Conservation (phyloP, 2,329 filamentous ascomycete species). For the Blastomyces emzantsi region DNA sequence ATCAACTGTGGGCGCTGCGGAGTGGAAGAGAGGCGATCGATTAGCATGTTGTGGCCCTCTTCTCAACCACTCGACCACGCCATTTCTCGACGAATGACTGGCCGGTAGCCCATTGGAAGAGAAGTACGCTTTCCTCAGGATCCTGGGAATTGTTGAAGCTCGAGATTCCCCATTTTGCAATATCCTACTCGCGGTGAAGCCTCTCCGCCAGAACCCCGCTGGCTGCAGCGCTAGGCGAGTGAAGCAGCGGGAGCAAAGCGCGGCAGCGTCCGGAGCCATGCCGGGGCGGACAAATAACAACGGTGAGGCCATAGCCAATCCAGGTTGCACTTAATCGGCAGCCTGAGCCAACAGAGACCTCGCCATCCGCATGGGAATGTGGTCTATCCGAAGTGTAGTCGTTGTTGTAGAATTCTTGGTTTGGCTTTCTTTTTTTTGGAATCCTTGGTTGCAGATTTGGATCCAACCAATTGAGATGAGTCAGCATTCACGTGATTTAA, state of each 20-base stretch:
- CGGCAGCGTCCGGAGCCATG: constrained; percentile 24
- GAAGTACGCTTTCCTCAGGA: constrained; percentile 33
- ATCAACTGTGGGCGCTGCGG: constrained; percentile 12
- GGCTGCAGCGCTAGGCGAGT: constrained; percentile 17
- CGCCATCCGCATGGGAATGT: neutral
- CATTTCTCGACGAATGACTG: constrained; percentile 17
- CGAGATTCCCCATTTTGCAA: constrained; percentile 25
- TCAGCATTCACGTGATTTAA: neutral
- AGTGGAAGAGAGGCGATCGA: constrained; percentile 18
- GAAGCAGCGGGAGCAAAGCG: constrained; percentile 30
- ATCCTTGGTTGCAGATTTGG: neutral
- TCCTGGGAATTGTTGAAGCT: constrained; percentile 21
- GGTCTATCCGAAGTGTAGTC: neutral
- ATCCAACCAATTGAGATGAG: neutral
- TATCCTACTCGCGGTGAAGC: constrained; percentile 26
- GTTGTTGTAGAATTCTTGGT: constrained; percentile 4
- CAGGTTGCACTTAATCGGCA: constrained; percentile 9
- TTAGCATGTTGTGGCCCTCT: constrained; percentile 21
- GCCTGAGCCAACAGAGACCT: constrained; percentile 9
- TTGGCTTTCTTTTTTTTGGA: neutral
- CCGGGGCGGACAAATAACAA: constrained; percentile 28
- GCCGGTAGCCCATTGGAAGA: constrained; percentile 27
- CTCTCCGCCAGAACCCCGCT: constrained; percentile 21
- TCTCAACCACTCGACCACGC: constrained; percentile 19
- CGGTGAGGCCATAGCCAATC: constrained; percentile 28